Evolutionary conservation across 768 basidiomycete genomes (phyloP).

Genomic region (Leccinum uliginosum): DNA sequence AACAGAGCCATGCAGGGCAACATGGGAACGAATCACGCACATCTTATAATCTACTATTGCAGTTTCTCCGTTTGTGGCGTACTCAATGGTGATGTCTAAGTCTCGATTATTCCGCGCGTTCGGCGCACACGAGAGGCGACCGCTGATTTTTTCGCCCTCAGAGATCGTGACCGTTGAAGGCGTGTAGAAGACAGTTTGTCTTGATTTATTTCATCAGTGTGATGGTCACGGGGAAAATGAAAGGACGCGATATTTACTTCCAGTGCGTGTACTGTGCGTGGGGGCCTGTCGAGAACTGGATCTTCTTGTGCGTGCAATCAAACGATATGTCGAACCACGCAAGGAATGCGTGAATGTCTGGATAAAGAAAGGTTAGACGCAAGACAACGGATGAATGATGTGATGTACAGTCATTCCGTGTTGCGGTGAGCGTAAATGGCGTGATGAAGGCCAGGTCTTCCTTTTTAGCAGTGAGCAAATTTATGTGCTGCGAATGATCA

Average conservation of each 20-base stretch:
- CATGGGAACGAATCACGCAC: constrained; percentile 51
- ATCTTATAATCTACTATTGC: constrained; percentile 70
- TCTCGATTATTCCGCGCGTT: constrained; percentile 94
- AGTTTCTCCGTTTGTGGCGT: constrained; percentile 41
- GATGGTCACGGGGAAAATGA: not conserved
- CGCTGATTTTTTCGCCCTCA: constrained; percentile 69
- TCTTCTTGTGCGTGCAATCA: constrained; percentile 92
- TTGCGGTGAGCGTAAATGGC: constrained; percentile 75
- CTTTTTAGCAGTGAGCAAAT: constrained; percentile 88
- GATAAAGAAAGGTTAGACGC: constrained; percentile 2
- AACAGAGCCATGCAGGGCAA: constrained; percentile 6
- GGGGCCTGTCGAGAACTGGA: constrained; percentile 95
- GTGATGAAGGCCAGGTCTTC: constrained; percentile 88
- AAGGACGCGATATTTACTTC: constrained; percentile 60
- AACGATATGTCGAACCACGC: constrained; percentile 99
- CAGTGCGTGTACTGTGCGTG: constrained; percentile 96
- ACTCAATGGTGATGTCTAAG: constrained; percentile 83
- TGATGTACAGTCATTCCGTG: constrained; percentile 87
- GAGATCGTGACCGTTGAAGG: constrained; percentile 67
- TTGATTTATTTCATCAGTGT: constrained; percentile 24
- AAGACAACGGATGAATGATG: not conserved
- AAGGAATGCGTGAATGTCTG: constrained; percentile 96
- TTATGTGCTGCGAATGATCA: constrained; percentile 61
- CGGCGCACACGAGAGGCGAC: constrained; percentile 74
- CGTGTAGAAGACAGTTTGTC: constrained; percentile 98